Percentiles rank a stretch among this genome's conserved stretches.
Evolutionary conservation across 208 protist species (phyloP).

Genomic region (Balamuthia mandrillaris): DNA sequence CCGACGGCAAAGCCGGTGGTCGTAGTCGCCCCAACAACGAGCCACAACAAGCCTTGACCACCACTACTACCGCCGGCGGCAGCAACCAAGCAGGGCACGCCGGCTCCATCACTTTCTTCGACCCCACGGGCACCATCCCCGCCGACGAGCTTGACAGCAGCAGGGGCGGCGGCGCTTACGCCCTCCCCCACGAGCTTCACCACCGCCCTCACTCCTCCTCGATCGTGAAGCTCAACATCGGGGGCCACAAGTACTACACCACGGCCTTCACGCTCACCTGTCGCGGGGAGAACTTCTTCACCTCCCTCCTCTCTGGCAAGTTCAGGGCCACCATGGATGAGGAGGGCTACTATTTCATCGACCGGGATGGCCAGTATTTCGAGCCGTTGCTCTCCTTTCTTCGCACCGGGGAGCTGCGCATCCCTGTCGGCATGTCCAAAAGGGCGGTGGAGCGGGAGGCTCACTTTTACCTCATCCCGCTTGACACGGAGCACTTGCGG

Average conservation of each 20-base stretch:
- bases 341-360: constrained; percentile 32
- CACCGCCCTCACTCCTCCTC: too few relatives aligned
- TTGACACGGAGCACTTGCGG: background rate
- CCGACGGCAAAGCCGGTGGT: too few relatives aligned
- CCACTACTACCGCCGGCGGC: too few relatives aligned
- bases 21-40: too few relatives aligned
- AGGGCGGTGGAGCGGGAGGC: background rate
- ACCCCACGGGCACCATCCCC: too few relatives aligned
- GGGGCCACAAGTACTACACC: constrained; percentile 15
- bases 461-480: background rate
- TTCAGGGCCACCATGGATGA: background rate
- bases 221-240: too few relatives aligned
- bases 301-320: constrained; percentile 4
- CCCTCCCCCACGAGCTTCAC: too few relatives aligned
- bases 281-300: constrained; percentile 36
- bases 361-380: constrained; percentile 21
- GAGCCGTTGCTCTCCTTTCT: constrained; percentile 7
- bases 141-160: too few relatives aligned
- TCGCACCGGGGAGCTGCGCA: background rate
- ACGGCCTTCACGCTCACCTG: background rate
- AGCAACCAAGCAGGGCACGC: too few relatives aligned
- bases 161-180: too few relatives aligned
- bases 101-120: too few relatives aligned
- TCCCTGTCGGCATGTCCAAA: constrained; percentile 12
- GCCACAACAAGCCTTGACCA: too few relatives aligned